A percentile compares a stretch with the other conserved stretches of the same genome.
These are phyloP conservation scores for Diplotaxis tenuifolia DNA, from an alignment of 345 rosid genomes.

Conservation along the genomic window DNA sequence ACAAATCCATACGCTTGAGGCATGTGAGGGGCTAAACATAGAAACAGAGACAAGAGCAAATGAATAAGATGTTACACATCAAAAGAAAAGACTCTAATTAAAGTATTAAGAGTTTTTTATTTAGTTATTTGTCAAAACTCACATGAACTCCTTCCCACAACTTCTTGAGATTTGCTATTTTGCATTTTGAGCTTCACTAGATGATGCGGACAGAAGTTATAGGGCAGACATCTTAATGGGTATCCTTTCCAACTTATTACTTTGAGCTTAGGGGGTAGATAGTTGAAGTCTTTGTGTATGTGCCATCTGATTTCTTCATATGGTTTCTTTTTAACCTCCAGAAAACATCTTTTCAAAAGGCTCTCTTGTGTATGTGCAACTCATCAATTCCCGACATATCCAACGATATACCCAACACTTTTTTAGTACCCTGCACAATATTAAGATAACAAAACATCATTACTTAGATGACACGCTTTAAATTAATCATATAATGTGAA, in stretches of 20 bases:
- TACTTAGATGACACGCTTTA: background rate
- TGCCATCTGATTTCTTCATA: background rate
- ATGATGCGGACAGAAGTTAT: background rate
- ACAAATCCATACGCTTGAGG: background rate
- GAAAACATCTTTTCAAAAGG: background rate
- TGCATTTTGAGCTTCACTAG: background rate
- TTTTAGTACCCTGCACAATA: background rate
- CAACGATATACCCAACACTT: background rate
- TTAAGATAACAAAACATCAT: background rate
- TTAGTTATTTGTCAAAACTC: background rate
- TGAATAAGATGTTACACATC: background rate
- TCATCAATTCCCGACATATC: background rate
- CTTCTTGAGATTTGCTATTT: background rate
- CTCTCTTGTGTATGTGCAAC: slow-evolving; percentile 3
- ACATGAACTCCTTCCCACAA: slow-evolving; percentile 6
- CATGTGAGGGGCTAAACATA: background rate
- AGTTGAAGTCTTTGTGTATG: background rate
- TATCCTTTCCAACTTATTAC: background rate
- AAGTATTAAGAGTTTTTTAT: background rate
- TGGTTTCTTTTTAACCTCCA: background rate
- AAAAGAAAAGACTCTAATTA: background rate
- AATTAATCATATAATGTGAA: background rate
- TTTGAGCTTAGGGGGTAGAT: background rate
- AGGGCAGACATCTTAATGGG: background rate
- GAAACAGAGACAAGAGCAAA: background rate